Evolutionary conservation across 257 asterid genomes (phyloP).

Genomic region (Nicotiana knightiana): DNA sequence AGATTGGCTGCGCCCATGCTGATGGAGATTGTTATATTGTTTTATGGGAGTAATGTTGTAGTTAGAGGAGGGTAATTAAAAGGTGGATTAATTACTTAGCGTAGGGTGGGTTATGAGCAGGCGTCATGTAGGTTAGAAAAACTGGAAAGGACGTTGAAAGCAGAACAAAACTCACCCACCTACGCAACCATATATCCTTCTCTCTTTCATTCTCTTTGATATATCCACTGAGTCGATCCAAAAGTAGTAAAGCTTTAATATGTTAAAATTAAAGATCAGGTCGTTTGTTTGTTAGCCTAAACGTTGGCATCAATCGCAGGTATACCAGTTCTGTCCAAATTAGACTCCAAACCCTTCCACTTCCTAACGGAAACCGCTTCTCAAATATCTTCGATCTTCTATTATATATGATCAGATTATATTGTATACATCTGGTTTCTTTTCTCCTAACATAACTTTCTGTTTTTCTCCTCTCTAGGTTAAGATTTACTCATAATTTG

Average conservation of each 20-base stretch:
- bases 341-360: conserved; percentile 49
- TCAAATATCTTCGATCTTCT: conserved; percentile 10
- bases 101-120: conserved; percentile 44
- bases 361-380: conserved; percentile 63
- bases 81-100: neutral
- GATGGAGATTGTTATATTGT: no score
- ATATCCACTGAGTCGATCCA: neutral
- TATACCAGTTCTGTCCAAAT: conserved; percentile 31
- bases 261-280: neutral
- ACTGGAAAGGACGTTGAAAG: conserved; percentile 43
- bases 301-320: conserved; percentile 81
- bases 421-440: conserved; percentile 1
- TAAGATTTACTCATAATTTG: neutral
- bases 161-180: conserved; percentile 47
- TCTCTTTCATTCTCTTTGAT: neutral
- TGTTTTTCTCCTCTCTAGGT: neutral
- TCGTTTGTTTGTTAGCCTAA: conserved; percentile 45
- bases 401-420: neutral
- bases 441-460: neutral
- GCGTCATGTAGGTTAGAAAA: conserved; percentile 51
- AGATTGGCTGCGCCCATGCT: no score
- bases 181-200: conserved; percentile 36
- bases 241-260: no score
- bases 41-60: neutral
- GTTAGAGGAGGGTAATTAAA: neutral